Evolutionary conservation across 1,139 yeast genomes (phyloP).

Genomic region (Candida freyschussii): DNA sequence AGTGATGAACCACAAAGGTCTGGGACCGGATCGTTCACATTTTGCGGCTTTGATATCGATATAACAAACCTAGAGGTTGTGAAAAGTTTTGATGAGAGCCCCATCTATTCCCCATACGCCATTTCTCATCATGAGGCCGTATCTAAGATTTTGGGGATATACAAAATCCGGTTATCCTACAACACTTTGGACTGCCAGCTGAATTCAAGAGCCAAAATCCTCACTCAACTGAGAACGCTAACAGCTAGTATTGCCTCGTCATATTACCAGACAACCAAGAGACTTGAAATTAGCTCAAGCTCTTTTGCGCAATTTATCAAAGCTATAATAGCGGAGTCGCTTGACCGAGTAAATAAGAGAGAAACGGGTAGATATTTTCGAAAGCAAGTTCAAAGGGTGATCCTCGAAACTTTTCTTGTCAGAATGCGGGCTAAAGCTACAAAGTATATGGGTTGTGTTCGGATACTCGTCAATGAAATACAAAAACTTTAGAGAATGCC

Average conservation of each 20-base stretch:
- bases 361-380: background rate
- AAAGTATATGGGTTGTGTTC: conserved; percentile 7
- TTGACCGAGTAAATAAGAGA: background rate
- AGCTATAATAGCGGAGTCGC: conserved; percentile 2
- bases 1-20: background rate
- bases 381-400: background rate
- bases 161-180: conserved; percentile 25
- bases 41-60: conserved; percentile 28
- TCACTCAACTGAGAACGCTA: conserved; percentile 21
- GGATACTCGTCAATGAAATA: no score
- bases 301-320: conserved; percentile 8
- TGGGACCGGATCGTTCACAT: conserved; percentile 6
- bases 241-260: conserved; percentile 17
- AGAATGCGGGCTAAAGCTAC: conserved; percentile 3
- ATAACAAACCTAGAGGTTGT: conserved; percentile 25
- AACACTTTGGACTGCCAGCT: conserved; percentile 21
- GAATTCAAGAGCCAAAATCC: conserved; percentile 16
- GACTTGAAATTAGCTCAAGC: background rate
- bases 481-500: background rate
- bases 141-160: conserved; percentile 15
- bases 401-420: conserved; percentile 2
- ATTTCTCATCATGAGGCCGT: conserved; percentile 23
- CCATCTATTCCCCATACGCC: conserved; percentile 7
- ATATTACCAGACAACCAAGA: conserved; percentile 8
- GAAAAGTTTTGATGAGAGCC: conserved; percentile 23